These are phyloP conservation scores for Tritrichomonas foetus DNA, from an alignment of 208 protist species.

Conservation along the genomic window DNA sequence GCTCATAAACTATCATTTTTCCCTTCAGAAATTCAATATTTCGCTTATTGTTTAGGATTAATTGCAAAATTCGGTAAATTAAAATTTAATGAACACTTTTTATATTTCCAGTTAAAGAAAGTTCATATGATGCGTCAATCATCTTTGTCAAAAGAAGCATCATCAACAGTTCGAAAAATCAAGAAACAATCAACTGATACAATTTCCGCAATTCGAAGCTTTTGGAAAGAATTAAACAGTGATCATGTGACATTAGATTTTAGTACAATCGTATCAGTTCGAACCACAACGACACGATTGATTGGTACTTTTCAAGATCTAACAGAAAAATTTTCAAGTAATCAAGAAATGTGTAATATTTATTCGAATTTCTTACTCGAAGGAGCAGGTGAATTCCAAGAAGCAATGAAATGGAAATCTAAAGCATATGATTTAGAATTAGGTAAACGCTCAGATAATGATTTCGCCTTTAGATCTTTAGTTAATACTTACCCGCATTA, in stretches of 20 bases:
- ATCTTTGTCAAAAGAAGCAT: neutral
- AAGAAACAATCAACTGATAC: neutral
- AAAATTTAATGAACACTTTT: neutral
- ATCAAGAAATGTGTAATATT: neutral
- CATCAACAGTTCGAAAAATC: neutral
- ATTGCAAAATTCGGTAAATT: neutral
- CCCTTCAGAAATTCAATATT: neutral
- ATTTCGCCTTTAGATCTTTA: neutral
- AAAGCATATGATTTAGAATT: neutral
- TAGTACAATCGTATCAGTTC: neutral
- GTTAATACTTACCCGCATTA: neutral
- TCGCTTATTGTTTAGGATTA: neutral
- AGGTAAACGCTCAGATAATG: neutral
- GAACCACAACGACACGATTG: neutral
- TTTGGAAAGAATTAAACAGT: neutral
- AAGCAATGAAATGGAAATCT: neutral
- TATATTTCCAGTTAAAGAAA: neutral
- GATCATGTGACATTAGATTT: neutral
- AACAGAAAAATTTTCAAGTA: neutral
- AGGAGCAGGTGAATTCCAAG: neutral
- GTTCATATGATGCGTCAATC: neutral
- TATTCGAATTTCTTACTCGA: neutral
- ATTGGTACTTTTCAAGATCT: neutral
- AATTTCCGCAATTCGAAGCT: neutral
- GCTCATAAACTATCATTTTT: neutral